phyloP scores from a whole-genome alignment of 768 basidiomycete species.

The Lactarius tabidus region DNA sequence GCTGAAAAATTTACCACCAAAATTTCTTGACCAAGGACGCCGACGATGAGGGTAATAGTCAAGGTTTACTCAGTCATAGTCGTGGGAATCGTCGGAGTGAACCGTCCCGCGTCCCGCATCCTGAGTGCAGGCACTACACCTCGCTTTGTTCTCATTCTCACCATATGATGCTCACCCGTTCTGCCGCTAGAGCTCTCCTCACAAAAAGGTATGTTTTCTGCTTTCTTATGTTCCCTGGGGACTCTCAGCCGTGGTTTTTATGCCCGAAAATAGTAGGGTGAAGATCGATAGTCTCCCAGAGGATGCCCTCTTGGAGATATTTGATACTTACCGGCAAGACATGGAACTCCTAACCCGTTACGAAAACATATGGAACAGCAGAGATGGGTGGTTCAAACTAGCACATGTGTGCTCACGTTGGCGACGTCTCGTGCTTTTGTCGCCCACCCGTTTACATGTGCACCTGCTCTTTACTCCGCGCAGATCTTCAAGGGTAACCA shows the following conservation, averaged over 20 bases:
- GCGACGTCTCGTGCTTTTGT: constrained; percentile 5
- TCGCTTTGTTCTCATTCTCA: no score
- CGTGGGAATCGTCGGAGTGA: no score
- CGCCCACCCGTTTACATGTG: background rate
- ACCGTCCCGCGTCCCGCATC: no score
- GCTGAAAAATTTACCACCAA: no score
- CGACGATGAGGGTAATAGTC: no score
- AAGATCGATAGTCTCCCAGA: background rate
- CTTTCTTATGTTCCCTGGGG: background rate
- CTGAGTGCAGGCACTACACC: no score
- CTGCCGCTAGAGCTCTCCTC: background rate
- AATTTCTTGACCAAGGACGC: no score
- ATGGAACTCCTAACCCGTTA: background rate
- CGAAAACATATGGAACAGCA: background rate
- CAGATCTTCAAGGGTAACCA: background rate
- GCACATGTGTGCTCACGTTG: constrained; percentile 7
- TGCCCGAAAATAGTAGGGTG: background rate
- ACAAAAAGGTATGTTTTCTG: background rate
- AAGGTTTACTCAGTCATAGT: no score
- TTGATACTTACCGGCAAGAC: background rate
- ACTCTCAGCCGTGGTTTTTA: background rate
- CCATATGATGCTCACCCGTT: background rate
- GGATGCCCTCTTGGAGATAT: constrained; percentile 5
- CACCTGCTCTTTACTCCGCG: background rate
- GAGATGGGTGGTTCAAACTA: constrained; percentile 1